These are phyloP conservation scores for Deakozyma indianensis DNA, from an alignment of 805 yeast genomes.

Conservation along the genomic window DNA sequence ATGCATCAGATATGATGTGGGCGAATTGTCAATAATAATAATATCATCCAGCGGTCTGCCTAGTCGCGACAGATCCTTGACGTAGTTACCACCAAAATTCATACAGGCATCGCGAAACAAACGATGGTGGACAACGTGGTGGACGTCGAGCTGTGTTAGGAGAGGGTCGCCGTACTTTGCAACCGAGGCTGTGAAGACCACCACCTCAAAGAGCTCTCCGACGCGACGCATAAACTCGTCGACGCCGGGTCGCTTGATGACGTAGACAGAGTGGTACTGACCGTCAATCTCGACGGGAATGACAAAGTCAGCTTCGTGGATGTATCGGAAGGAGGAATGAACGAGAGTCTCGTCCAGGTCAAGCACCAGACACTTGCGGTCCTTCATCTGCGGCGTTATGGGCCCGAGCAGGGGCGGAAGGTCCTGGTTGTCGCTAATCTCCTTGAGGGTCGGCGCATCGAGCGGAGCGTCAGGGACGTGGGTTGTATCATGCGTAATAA, in stretches of 20 bases:
- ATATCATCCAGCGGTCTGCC: slow-evolving; percentile 82
- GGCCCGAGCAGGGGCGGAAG: slow-evolving; percentile 36
- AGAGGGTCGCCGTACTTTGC: slow-evolving; percentile 93
- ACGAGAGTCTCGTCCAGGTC: slow-evolving; percentile 95
- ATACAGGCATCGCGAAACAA: slow-evolving; percentile 89
- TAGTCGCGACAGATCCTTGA: slow-evolving; percentile 83
- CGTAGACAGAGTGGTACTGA: slow-evolving; percentile 86
- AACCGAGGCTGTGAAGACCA: slow-evolving; percentile 93
- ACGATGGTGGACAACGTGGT: slow-evolving; percentile 70
- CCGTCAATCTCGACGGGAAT: slow-evolving; percentile 95
- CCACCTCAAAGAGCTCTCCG: slow-evolving; percentile 83
- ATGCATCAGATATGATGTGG: slow-evolving; percentile 95
- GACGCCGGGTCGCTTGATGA: slow-evolving; percentile 94
- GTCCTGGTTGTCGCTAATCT: background rate
- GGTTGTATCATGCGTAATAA: background rate
- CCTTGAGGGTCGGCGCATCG: background rate
- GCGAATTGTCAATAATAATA: slow-evolving; percentile 91
- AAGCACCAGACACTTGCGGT: slow-evolving; percentile 73
- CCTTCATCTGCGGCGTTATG: slow-evolving; percentile 32
- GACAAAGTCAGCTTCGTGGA: slow-evolving; percentile 88
- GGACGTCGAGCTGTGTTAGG: slow-evolving; percentile 72
- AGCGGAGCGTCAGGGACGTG: background rate
- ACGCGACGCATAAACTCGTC: slow-evolving; percentile 79
- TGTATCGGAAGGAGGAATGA: slow-evolving; percentile 84
- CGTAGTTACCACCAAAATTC: slow-evolving; percentile 86